These are phyloP conservation scores for Apophysomyces variabilis DNA, from an alignment of 371 early-diverging fungal genomes.

Conservation along the genomic window DNA sequence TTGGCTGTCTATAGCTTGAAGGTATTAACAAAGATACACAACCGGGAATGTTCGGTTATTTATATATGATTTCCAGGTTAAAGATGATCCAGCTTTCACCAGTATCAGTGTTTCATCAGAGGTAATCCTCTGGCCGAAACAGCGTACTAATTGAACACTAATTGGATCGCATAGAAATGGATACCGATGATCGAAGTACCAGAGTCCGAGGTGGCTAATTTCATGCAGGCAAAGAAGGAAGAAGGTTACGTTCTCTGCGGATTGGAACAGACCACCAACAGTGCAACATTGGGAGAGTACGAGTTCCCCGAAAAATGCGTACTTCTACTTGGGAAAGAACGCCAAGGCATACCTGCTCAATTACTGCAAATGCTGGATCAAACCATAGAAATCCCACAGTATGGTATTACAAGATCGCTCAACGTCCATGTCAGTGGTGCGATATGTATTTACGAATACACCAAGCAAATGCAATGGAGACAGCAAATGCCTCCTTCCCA, in stretches of 20 bases:
- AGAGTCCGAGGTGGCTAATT: constrained; percentile 46
- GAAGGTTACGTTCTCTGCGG: constrained; percentile 66
- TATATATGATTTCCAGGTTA: constrained; percentile 34
- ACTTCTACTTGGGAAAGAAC: constrained; percentile 60
- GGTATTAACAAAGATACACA: constrained; percentile 19
- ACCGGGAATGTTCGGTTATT: neutral
- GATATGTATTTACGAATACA: constrained; percentile 63
- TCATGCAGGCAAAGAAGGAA: constrained; percentile 51
- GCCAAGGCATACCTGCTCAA: constrained; percentile 62
- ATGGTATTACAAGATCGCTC: constrained; percentile 62
- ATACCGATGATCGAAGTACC: constrained; percentile 64
- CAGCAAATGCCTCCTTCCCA: constrained; percentile 22
- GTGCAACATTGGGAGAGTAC: constrained; percentile 55
- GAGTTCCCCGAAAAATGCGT: constrained; percentile 63
- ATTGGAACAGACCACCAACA: constrained; percentile 69
- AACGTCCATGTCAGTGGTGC: constrained; percentile 74
- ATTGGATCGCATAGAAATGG: constrained; percentile 44
- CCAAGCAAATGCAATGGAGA: constrained; percentile 58
- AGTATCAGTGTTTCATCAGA: constrained; percentile 60
- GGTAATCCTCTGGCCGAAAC: constrained; percentile 15
- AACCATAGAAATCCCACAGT: constrained; percentile 69
- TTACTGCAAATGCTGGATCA: constrained; percentile 62
- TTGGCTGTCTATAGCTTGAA: constrained; percentile 50
- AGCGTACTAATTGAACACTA: neutral
- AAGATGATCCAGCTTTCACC: constrained; percentile 59